Percentiles rank a stretch among this genome's conserved stretches.
phyloP scores from a whole-genome alignment of 2,329 filamentous ascomycete genomes.

The Helicocarpus griseus region DNA sequence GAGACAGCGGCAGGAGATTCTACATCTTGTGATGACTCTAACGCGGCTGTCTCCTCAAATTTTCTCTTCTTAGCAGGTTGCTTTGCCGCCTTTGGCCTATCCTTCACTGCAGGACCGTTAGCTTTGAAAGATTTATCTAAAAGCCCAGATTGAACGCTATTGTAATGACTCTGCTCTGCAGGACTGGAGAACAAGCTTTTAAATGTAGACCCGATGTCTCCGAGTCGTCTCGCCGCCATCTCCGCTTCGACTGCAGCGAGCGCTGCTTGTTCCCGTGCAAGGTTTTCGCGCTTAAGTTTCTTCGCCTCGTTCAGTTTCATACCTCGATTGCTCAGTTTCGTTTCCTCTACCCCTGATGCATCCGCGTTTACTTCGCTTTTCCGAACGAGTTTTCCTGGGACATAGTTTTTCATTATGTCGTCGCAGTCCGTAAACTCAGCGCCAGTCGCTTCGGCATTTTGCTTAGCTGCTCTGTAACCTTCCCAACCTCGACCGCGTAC shows the following conservation, averaged over 20 bases:
- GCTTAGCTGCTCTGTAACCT: constrained; percentile 41
- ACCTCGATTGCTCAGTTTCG: constrained; percentile 47
- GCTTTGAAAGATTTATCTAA: constrained; percentile 16
- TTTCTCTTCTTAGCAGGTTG: constrained; percentile 42
- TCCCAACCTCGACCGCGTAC: constrained; percentile 47
- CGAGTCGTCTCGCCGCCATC: constrained; percentile 28
- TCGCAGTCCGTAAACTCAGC: constrained; percentile 50
- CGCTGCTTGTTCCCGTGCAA: constrained; percentile 40
- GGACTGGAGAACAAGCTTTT: constrained; percentile 26
- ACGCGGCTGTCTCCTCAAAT: constrained; percentile 37
- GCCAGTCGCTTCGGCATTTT: constrained; percentile 41
- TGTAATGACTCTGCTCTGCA: constrained; percentile 15
- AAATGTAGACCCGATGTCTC: constrained; percentile 28
- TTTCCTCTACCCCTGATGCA: constrained; percentile 35
- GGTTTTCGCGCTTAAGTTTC: constrained; percentile 49
- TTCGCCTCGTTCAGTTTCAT: constrained; percentile 54
- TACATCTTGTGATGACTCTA: constrained; percentile 15
- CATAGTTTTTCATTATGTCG: constrained; percentile 29
- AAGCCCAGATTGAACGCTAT: constrained; percentile 15
- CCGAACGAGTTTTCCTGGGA: constrained; percentile 30
- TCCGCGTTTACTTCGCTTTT: constrained; percentile 30
- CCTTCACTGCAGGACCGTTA: constrained; percentile 17
- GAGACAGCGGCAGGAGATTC: constrained; percentile 16
- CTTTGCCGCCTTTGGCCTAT: constrained; percentile 19
- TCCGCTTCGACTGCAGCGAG: constrained; percentile 29